These are phyloP conservation scores for Metschnikowia lachancei DNA, from an alignment of 805 yeast species.

Conservation along the genomic window DNA sequence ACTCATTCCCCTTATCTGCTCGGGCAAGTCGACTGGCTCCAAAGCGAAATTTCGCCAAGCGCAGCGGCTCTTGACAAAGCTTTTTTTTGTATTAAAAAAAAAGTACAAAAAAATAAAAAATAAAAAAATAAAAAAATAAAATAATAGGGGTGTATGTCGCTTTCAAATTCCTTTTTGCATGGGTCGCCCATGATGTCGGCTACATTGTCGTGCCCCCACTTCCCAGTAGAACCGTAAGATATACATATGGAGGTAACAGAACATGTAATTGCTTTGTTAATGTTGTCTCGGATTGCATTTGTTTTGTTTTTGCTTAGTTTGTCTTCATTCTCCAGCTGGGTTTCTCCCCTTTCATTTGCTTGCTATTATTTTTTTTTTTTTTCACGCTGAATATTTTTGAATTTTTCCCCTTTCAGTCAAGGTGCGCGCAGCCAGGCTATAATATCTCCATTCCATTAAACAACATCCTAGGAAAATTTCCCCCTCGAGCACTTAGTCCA, in stretches of 20 bases:
- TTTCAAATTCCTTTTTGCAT: background rate
- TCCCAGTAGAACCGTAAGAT: too few relatives aligned
- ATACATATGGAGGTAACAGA: too few relatives aligned
- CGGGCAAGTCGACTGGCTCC: conserved; percentile 1
- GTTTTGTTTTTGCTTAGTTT: background rate
- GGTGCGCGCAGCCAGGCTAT: conserved; percentile 8
- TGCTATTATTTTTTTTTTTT: conserved; percentile 7
- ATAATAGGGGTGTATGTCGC: background rate
- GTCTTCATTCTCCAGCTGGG: background rate
- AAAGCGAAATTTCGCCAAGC: conserved; percentile 1
- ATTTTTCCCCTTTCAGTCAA: conserved; percentile 6
- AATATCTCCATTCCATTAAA: background rate
- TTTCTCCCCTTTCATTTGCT: background rate
- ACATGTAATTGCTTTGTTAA: too few relatives aligned
- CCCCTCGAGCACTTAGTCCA: conserved; percentile 1
- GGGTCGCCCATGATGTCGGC: too few relatives aligned
- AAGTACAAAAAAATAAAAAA: too few relatives aligned
- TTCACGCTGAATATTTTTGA: conserved; percentile 4
- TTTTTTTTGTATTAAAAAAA: too few relatives aligned
- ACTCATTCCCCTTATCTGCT: conserved; percentile 3
- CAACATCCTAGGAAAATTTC: background rate
- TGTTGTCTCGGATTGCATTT: too few relatives aligned
- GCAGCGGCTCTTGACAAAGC: background rate
- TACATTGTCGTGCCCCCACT: too few relatives aligned
- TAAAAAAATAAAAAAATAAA: too few relatives aligned